Evolutionary conservation across 1,284 basidiomycete species (phyloP), one percentile per base, ranked within the genome.

Genomic region (Golubevia sp.): DNA sequence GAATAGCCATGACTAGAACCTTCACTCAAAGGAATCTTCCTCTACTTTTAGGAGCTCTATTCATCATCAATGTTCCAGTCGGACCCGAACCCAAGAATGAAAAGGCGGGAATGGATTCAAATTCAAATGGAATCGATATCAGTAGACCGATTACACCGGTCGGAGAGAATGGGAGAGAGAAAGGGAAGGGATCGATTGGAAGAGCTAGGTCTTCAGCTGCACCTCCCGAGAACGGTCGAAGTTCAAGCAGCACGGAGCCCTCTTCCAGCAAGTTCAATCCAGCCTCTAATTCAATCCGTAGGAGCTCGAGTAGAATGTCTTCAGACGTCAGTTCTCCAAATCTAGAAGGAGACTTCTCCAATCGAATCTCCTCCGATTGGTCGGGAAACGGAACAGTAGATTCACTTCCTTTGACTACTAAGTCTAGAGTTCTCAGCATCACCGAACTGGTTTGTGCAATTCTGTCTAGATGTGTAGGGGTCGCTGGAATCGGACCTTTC

Each of bases 391-490:
- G 23, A 21, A 30, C 51, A 7, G 44, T 54, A 1, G 51, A 38
- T 27, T 53, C 56, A n/a, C 56, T 70, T 6, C 66, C 69, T 4
- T 67, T 73, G 61, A 62, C 66, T 1, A 55, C 64, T 50, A 67
- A 68, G 50, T 62, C 64, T 27, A 68, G 68, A 58, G 57, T 74
- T 11, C 65, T 78, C 25, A 66, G 64, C 67, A 69, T 77, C 24
- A 49, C 66, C 58, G 77, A 77, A 58, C 71, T 76, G 65, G 63
- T 79, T 15, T 64, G 68, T 61, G 59, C 72, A 49, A 67, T 78
- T 20, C 66, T 79, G 1, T 66, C 74, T 2, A 62, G 60, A 1
- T 76, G 73, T 27, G 21, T 78, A 21, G 65, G 59, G 51, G 68
- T 78, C 7, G 62, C 74, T 13, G 75, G 71, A 3, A 55, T 62